A percentile compares a stretch with the other conserved stretches of the same genome.
These are phyloP conservation scores for Stygiomarasmius scandens DNA, from an alignment of 1,284 basidiomycete species.

Conservation along the genomic window DNA sequence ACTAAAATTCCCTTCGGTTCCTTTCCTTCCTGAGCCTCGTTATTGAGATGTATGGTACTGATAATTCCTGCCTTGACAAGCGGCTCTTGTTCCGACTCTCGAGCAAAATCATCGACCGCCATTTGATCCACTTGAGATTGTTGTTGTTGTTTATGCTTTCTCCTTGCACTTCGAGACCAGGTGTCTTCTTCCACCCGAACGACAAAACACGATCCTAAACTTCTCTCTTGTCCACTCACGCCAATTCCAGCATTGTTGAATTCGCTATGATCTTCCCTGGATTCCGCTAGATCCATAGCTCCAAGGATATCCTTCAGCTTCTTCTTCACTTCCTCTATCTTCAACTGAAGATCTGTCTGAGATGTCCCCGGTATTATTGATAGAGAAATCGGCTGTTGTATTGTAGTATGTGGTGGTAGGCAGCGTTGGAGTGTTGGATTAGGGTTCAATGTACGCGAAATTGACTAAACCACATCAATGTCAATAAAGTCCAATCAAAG, in stretches of 20 bases:
- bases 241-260: conserved; percentile 23
- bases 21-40: conserved; percentile 11
- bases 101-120: background rate
- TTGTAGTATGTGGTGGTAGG: conserved; percentile 60
- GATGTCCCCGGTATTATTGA: background rate
- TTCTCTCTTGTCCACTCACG: conserved; percentile 2
- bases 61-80: conserved; percentile 10
- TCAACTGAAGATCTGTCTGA: conserved; percentile 16
- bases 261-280: background rate
- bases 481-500: background rate
- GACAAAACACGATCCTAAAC: conserved; percentile 23
- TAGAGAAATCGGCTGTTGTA: conserved; percentile 38
- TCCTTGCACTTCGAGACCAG: conserved; percentile 76
- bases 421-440: conserved; percentile 45
- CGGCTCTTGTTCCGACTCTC: conserved; percentile 9
- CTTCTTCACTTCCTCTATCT: background rate
- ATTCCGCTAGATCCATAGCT: conserved; percentile 33
- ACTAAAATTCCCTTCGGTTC: conserved; percentile 26
- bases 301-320: conserved; percentile 33
- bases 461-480: conserved; percentile 38
- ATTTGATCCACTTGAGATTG: background rate
- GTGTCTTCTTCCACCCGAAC: conserved; percentile 58
- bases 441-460: conserved; percentile 53
- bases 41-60: conserved; percentile 6
- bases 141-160: conserved; percentile 23